Conservation (phyloP, 2,329 filamentous ascomycete genomes). For the Claviceps capensis region DNA sequence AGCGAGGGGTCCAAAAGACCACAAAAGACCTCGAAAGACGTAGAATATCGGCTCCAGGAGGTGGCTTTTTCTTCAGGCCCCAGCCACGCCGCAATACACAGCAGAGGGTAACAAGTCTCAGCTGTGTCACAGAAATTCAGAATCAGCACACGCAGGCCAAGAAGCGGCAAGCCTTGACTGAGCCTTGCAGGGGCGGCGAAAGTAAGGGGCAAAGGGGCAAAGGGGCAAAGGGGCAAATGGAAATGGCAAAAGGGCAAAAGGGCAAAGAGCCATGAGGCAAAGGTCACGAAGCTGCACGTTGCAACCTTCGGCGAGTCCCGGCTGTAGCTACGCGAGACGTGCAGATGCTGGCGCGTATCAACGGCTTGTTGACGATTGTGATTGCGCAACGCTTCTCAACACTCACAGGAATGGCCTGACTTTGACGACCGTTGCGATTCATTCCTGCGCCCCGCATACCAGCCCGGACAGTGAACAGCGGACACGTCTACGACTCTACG, state of each 20-base stretch:
- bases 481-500: constrained; percentile 1
- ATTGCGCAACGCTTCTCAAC: neutral
- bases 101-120: neutral
- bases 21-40: neutral
- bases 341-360: neutral
- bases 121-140: neutral
- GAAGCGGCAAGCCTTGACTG: neutral
- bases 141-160: neutral
- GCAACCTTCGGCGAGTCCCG: constrained; percentile 4
- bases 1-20: neutral
- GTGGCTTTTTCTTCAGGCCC: neutral
- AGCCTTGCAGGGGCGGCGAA: neutral
- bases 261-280: neutral
- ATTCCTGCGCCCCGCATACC: constrained; percentile 1
- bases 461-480: neutral
- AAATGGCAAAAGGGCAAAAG: neutral
- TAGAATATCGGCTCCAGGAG: neutral
- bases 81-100: no score
- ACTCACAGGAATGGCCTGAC: constrained; percentile 9
- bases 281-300: neutral
- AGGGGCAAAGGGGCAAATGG: neutral
- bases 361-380: neutral
- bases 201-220: no score
- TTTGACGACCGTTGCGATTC: constrained; percentile 3
- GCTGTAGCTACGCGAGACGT: neutral